A percentile compares a stretch with the other conserved stretches of the same genome.
These are phyloP conservation scores for Kwoniella mangroviensis DNA, from an alignment of 768 basidiomycete species.

Conservation along the genomic window DNA sequence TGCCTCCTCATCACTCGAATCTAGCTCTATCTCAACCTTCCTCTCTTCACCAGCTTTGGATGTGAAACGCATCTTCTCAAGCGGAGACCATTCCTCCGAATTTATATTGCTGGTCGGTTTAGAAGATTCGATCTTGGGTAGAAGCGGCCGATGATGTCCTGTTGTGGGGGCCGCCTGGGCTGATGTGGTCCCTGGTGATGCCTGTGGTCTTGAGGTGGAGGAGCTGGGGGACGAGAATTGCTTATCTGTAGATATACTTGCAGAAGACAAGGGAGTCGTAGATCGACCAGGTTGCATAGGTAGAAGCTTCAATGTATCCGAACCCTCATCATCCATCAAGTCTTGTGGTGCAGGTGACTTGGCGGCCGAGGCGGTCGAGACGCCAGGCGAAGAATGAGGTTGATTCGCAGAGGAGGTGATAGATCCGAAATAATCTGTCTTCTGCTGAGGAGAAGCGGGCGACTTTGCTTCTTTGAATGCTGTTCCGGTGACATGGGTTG, in stretches of 20 bases:
- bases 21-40: conserved; percentile 11
- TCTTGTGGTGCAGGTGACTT: conserved; percentile 14
- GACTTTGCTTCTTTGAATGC: conserved; percentile 44
- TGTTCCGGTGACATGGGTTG: conserved; percentile 57
- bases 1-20: conserved; percentile 51
- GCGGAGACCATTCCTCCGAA: conserved; percentile 36
- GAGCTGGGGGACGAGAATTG: background rate
- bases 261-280: background rate
- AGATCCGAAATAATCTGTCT: conserved; percentile 34
- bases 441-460: conserved; percentile 18
- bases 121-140: conserved; percentile 23
- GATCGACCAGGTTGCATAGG: conserved; percentile 22
- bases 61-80: conserved; percentile 18
- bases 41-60: background rate
- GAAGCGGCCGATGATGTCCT: conserved; percentile 28
- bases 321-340: conserved; percentile 25
- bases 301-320: conserved; percentile 7
- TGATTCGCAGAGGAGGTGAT: conserved; percentile 1
- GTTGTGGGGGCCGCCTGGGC: conserved; percentile 14
- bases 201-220: conserved; percentile 1
- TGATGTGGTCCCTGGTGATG: background rate
- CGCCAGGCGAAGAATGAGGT: conserved; percentile 3
- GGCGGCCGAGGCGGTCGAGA: background rate
- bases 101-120: conserved; percentile 31
- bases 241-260: background rate